Conservation (phyloP, 257 asterid genomes). For the Coffea eugenioides region DNA sequence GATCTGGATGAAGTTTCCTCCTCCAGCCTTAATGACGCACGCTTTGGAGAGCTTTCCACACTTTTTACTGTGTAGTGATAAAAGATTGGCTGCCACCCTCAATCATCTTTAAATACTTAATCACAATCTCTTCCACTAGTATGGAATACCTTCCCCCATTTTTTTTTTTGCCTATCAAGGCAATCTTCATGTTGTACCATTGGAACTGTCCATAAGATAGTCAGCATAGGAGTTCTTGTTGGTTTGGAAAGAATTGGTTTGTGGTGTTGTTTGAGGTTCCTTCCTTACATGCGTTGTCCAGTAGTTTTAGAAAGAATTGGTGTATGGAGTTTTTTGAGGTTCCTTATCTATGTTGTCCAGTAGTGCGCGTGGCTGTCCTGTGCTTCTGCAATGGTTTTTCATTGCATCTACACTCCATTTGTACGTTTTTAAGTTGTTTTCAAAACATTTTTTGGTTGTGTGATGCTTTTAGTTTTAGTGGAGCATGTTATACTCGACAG, state of each 20-base stretch:
- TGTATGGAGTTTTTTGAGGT: too few species aligned
- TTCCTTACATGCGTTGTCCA: too few species aligned
- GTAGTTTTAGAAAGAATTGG: too few species aligned
- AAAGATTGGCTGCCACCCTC: neutral
- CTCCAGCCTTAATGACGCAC: neutral
- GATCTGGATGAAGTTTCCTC: neutral
- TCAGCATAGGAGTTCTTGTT: neutral
- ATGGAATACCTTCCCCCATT: neutral
- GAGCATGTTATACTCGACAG: neutral
- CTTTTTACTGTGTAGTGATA: neutral
- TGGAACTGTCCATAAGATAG: neutral
- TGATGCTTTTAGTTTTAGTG: neutral
- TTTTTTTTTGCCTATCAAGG: neutral
- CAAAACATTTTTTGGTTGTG: neutral
- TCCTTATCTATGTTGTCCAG: too few species aligned
- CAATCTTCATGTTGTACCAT: neutral
- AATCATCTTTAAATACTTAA: neutral
- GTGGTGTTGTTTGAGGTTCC: neutral
- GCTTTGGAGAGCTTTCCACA: neutral
- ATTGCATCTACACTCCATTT: neutral
- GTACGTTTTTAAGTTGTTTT: neutral
- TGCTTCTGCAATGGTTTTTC: neutral
- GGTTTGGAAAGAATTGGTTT: neutral
- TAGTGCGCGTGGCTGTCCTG: neutral
- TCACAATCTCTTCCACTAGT: neutral